Evolutionary conservation across 768 basidiomycete genomes (phyloP).

Genomic region (Cubamyces sp.): DNA sequence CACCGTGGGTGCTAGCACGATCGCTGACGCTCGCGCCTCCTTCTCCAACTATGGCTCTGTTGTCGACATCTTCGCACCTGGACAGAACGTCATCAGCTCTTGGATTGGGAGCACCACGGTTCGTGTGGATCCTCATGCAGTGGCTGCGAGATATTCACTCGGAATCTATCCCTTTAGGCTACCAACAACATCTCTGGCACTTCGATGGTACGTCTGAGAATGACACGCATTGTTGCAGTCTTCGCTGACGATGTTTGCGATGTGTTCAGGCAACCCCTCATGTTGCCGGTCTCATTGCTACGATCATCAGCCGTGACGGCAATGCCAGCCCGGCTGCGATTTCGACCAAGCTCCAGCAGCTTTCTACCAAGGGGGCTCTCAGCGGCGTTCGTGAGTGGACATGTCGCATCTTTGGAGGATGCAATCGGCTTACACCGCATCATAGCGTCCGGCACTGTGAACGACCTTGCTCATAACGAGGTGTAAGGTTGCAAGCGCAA

Average conservation of each 20-base stretch:
- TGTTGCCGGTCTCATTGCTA: conserved; percentile 46
- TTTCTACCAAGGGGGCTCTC: conserved; percentile 37
- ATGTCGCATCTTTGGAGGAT: background rate
- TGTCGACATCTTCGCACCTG: conserved; percentile 48
- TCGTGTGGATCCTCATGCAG: background rate
- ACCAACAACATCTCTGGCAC: conserved; percentile 26
- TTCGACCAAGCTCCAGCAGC: conserved; percentile 32
- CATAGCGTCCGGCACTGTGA: conserved; percentile 8
- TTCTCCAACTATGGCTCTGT: conserved; percentile 50
- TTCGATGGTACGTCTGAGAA: conserved; percentile 22
- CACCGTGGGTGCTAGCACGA: conserved; percentile 45
- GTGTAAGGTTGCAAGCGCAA: background rate
- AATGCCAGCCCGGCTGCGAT: conserved; percentile 39
- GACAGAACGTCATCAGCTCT: conserved; percentile 25
- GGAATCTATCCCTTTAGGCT: background rate
- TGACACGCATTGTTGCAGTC: background rate
- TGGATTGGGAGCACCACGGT: conserved; percentile 18
- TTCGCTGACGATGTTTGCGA: conserved; percentile 21
- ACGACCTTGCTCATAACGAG: conserved; percentile 16
- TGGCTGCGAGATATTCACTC: background rate
- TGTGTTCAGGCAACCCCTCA: conserved; percentile 44
- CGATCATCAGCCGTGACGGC: conserved; percentile 39
- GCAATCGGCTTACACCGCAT: background rate
- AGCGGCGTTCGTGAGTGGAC: conserved; percentile 31
- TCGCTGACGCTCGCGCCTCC: conserved; percentile 39